Evolutionary conservation across 768 basidiomycete species (phyloP), one percentile per base, ranked within the genome.

Genomic region (Boletellus emodensis): DNA sequence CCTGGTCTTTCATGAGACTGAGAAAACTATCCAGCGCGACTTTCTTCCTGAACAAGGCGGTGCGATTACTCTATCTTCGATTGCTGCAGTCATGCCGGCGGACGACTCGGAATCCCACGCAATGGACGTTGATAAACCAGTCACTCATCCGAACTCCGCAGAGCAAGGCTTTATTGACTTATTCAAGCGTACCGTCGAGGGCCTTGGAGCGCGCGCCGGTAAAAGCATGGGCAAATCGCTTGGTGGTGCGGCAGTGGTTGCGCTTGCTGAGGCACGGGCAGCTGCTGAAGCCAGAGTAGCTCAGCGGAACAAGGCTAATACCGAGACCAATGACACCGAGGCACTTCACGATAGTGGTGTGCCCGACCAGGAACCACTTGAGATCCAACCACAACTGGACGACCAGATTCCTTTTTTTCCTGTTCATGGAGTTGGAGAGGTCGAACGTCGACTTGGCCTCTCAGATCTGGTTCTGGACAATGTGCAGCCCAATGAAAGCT

Each of bases 101-200:
- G 53, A 44, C 11, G 40, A 43, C 9, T 34, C n/a, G 18, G 70
- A 73, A 14, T 45, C 54, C 12, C 59, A 68, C 46, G 48, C 49
- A 34, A 61, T 61, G 47, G 60, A 71, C 38, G 39, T 57, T 43
- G 56, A 55, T 28, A 51, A 52, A 40, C 52, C 51, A 38, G 43
- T 43, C 14, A 41, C 33, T 48, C 49, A 30, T 20, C 28, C 58
- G 39, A 44, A 61, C 37, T 37, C 47, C 24, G 45, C 45, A 17
- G 57, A 66, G 5, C 65, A 79, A 28, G 84, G 77, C 18, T 77
- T 85, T 55, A 74, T 90, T 38, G 79, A 81, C 58, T 72, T 77
- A 15, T 73, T 91, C 44, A 90, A 86, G 70, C 82, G 79, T 60
- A 87, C 82, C 1, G 80, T 90, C 0, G 82, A 86, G 62, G 84